Percentiles rank a stretch among this genome's conserved stretches.
Evolutionary conservation across 768 basidiomycete genomes (phyloP).

Genomic region (Mycena epipterygia): DNA sequence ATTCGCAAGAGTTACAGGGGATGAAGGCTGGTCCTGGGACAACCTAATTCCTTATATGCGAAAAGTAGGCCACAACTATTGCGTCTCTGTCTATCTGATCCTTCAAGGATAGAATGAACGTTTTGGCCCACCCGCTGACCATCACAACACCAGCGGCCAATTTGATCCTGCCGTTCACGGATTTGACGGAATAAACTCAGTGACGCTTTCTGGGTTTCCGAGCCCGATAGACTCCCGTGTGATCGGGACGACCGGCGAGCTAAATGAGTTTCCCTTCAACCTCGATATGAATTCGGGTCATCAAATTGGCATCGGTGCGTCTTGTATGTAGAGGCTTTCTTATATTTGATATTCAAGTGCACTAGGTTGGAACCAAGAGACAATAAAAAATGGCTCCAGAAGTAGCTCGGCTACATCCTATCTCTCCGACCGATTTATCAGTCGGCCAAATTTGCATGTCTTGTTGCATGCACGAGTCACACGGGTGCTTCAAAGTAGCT

Average conservation of each 20-base stretch:
- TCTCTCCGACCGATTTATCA: constrained; percentile 37
- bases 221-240: constrained; percentile 38
- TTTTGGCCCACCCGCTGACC: constrained; percentile 42
- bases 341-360: neutral
- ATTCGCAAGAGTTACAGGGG: constrained; percentile 34
- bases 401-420: constrained; percentile 44
- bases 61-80: constrained; percentile 16
- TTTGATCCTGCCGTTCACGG: constrained; percentile 44
- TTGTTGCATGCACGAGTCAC: constrained; percentile 38
- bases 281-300: constrained; percentile 45
- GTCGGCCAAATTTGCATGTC: constrained; percentile 43
- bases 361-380: constrained; percentile 38
- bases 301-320: constrained; percentile 48
- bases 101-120: constrained; percentile 41
- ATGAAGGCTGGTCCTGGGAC: constrained; percentile 42
- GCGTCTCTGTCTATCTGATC: neutral
- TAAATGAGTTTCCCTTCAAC: constrained; percentile 32
- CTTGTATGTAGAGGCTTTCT: neutral
- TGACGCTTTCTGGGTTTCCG: constrained; percentile 41
- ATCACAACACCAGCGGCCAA: constrained; percentile 46
- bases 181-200: constrained; percentile 38
- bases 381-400: constrained; percentile 35
- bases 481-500: constrained; percentile 14
- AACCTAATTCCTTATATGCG: constrained; percentile 36
- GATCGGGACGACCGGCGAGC: constrained; percentile 41